Evolutionary conservation across 805 yeast genomes (phyloP).

Genomic region (Ascoidea tarda): DNA sequence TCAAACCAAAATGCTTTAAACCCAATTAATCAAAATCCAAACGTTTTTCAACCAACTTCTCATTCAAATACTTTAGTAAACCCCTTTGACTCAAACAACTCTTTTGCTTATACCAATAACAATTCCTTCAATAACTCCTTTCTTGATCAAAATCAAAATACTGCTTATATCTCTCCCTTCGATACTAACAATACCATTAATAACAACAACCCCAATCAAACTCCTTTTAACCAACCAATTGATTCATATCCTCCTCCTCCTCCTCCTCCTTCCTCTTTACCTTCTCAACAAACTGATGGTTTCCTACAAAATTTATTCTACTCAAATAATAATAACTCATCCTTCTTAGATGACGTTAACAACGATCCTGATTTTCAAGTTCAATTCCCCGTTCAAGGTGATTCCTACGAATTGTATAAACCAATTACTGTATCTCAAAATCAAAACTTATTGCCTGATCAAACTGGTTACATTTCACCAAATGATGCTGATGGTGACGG

Average conservation of each 20-base stretch:
- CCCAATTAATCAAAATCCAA: not conserved
- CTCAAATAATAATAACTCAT: not conserved
- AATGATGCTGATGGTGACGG: not conserved
- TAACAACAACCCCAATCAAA: not conserved
- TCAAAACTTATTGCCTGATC: not conserved
- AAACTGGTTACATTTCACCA: not conserved
- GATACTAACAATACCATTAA: not conserved
- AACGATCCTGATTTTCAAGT: not conserved
- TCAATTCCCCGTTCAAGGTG: not conserved
- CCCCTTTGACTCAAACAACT: not conserved
- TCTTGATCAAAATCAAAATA: not conserved
- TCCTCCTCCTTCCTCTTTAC: not conserved
- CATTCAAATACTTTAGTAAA: not conserved
- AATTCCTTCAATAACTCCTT: not conserved
- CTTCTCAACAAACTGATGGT: not conserved
- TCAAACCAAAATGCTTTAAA: too few species aligned
- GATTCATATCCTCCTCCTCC: too few species aligned
- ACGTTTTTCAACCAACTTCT: not conserved
- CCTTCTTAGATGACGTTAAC: not conserved
- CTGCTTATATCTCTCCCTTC: not conserved
- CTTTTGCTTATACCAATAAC: not conserved
- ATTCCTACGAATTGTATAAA: not conserved
- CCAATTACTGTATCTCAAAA: not conserved
- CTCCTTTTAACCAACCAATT: too few species aligned
- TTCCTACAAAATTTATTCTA: not conserved